Evolutionary conservation across 352 stramenopile species (phyloP).

Genomic region (Pythium phragmitis): DNA sequence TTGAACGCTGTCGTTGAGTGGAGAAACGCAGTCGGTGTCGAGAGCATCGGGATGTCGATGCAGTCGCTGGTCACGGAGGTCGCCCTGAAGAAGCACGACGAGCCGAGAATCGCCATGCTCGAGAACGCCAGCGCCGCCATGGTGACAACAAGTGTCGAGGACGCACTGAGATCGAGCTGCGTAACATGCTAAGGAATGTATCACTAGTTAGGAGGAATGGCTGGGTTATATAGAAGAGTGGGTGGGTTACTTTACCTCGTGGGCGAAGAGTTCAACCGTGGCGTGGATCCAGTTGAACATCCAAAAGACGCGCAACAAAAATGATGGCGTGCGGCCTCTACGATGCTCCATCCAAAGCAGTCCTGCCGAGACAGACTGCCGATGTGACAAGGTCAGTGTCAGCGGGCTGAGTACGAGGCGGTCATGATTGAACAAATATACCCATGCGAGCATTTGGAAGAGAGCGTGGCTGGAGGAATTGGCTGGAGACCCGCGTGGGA

Average conservation of each 20-base stretch:
- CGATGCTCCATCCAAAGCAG: constrained; percentile 82
- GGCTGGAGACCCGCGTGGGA: neutral
- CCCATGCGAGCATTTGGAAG: constrained; percentile 63
- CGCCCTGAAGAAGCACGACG: constrained; percentile 48
- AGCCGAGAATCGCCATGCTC: constrained; percentile 39
- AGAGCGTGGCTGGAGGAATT: constrained; percentile 31
- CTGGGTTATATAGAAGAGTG: neutral
- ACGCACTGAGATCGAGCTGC: constrained; percentile 15
- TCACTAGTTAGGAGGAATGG: neutral
- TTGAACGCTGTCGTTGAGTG: constrained; percentile 41
- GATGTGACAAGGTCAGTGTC: no score
- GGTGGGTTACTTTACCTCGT: constrained; percentile 26
- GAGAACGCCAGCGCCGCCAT: constrained; percentile 43
- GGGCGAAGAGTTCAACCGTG: constrained; percentile 43
- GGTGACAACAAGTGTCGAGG: constrained; percentile 17
- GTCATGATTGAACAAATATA: constrained; percentile 17
- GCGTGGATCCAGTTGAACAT: constrained; percentile 51
- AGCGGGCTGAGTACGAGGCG: neutral
- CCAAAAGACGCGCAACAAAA: constrained; percentile 63
- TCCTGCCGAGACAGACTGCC: neutral
- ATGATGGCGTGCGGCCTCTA: constrained; percentile 51
- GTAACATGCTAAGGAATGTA: constrained; percentile 15
- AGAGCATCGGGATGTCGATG: constrained; percentile 45
- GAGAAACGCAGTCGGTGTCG: constrained; percentile 60
- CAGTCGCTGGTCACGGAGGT: constrained; percentile 54